These are phyloP conservation scores for Platanthera guangdongensis DNA, from an alignment of 106 monocot species.

Conservation along the genomic window DNA sequence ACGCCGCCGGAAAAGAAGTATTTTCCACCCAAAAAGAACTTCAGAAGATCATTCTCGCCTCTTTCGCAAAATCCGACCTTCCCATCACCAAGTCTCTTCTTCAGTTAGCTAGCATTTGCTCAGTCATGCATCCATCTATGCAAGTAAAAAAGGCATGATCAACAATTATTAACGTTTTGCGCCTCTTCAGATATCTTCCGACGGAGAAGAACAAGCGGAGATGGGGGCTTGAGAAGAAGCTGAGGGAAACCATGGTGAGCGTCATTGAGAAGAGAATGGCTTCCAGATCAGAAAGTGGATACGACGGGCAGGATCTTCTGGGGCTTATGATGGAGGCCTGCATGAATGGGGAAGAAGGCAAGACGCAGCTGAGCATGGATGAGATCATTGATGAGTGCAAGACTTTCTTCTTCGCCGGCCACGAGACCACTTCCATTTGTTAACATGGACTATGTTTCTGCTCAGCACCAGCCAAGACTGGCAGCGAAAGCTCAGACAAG, in stretches of 20 bases:
- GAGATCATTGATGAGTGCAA: conserved; percentile 77
- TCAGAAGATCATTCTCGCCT: conserved; percentile 5
- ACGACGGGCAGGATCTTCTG: conserved; percentile 42
- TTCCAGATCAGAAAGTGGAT: conserved; percentile 13
- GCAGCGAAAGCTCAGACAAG: conserved; percentile 50
- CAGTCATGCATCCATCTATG: too few relatives aligned
- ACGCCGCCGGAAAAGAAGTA: conserved; percentile 34
- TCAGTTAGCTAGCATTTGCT: background rate
- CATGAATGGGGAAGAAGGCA: conserved; percentile 3
- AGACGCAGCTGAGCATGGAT: conserved; percentile 30
- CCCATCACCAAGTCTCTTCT: conserved; percentile 24
- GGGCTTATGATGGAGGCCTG: conserved; percentile 61
- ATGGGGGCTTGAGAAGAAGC: conserved; percentile 24
- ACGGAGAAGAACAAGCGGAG: conserved; percentile 21
- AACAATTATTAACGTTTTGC: too few relatives aligned
- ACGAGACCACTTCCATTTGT: conserved; percentile 44
- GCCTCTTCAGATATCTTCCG: conserved; percentile 29
- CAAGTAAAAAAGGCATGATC: too few relatives aligned
- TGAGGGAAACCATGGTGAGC: conserved; percentile 18
- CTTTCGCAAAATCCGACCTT: background rate
- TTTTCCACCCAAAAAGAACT: conserved; percentile 46
- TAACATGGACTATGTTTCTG: conserved; percentile 65
- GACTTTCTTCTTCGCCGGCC: conserved; percentile 67
- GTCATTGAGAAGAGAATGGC: conserved; percentile 25
- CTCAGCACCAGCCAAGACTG: conserved; percentile 43